Percentiles rank a stretch among this genome's conserved stretches.
These are phyloP conservation scores for Ceriops tagal DNA, from an alignment of 345 rosid genomes.

Conservation along the genomic window DNA sequence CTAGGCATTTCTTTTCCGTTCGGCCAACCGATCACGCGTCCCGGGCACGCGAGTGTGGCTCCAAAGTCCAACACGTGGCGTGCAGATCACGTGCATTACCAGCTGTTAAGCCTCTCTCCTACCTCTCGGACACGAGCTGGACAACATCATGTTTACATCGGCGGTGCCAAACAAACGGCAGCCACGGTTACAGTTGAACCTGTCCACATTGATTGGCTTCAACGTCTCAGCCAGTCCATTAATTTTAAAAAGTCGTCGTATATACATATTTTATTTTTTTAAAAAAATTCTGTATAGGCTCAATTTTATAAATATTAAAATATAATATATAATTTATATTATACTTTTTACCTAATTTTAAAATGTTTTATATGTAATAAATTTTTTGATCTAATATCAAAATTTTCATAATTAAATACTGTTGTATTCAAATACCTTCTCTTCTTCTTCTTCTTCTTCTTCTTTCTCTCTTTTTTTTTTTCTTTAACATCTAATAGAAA, in stretches of 20 bases:
- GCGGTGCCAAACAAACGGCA: slow-evolving; percentile 24
- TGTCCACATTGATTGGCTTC: background rate
- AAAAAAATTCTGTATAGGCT: too few relatives aligned
- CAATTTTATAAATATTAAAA: too few relatives aligned
- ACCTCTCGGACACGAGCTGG: slow-evolving; percentile 15
- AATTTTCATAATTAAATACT: too few relatives aligned
- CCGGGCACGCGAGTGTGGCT: slow-evolving; percentile 11
- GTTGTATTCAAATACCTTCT: too few relatives aligned
- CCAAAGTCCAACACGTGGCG: slow-evolving; percentile 5
- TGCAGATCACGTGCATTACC: slow-evolving; percentile 16
- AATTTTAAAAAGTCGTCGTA: background rate
- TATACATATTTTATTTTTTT: background rate
- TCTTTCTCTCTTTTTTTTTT: too few relatives aligned
- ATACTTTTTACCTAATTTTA: too few relatives aligned
- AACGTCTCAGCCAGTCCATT: slow-evolving; percentile 1
- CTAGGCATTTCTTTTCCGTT: slow-evolving; percentile 18
- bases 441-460: too few relatives aligned
- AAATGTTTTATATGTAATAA: too few relatives aligned
- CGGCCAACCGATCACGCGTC: slow-evolving; percentile 21
- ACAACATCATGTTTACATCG: slow-evolving; percentile 4
- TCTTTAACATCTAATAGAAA: too few relatives aligned
- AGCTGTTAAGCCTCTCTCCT: slow-evolving; percentile 4
- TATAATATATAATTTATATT: too few relatives aligned
- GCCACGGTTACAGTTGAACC: slow-evolving; percentile 19
- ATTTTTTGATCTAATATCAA: too few relatives aligned